Evolutionary conservation across 192 early-diverging fungal species (phyloP).

Genomic region (Dissophora globulifera): DNA sequence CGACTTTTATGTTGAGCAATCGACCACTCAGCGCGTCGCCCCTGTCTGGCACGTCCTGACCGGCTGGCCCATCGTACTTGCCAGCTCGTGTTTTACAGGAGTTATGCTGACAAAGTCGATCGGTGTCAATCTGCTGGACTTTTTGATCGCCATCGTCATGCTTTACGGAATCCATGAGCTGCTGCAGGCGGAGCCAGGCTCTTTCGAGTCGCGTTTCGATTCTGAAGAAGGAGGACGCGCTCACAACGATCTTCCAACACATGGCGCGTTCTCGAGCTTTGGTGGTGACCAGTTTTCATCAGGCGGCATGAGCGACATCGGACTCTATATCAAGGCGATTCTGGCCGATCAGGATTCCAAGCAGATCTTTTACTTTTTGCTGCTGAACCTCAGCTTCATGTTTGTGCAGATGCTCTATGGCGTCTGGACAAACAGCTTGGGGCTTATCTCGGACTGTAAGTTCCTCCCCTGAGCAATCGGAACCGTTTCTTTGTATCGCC

Average conservation of each 20-base stretch:
- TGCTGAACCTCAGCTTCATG: constrained; percentile 94
- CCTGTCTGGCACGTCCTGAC: constrained; percentile 44
- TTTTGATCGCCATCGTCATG: constrained; percentile 49
- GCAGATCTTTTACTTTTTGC: constrained; percentile 93
- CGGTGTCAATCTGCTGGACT: constrained; percentile 45
- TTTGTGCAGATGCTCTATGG: constrained; percentile 88
- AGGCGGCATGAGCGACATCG: constrained; percentile 24
- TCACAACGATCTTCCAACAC: constrained; percentile 49
- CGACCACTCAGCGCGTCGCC: constrained; percentile 35
- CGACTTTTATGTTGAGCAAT: constrained; percentile 56
- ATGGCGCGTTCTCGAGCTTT: constrained; percentile 8
- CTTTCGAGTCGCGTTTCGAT: constrained; percentile 39
- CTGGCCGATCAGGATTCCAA: constrained; percentile 79
- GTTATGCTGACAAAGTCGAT: constrained; percentile 51
- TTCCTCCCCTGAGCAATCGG: too few relatives aligned
- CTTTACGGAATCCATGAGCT: constrained; percentile 53
- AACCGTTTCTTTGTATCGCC: background rate
- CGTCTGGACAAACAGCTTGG: constrained; percentile 85
- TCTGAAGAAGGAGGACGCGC: constrained; percentile 40
- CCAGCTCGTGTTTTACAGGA: constrained; percentile 41
- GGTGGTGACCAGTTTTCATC: constrained; percentile 21
- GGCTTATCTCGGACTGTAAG: constrained; percentile 88
- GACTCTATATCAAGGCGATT: constrained; percentile 62
- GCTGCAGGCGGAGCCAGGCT: constrained; percentile 28
- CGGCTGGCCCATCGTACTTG: constrained; percentile 54